phyloP scores from a whole-genome alignment of 257 asterid species.

The Przewalskia tangutica region DNA sequence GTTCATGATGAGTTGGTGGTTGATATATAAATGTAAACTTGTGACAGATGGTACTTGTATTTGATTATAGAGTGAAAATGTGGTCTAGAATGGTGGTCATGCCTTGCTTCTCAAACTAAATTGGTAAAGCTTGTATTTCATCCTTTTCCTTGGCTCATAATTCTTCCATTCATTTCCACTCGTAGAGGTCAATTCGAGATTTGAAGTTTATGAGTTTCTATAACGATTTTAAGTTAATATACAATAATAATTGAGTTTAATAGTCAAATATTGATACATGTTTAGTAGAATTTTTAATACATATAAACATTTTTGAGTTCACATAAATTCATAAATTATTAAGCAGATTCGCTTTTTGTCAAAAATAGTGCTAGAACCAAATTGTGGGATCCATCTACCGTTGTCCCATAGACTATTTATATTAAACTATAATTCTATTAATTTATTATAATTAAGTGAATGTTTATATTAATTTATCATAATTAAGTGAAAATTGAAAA shows the following conservation, averaged over 20 bases:
- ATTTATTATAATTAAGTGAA: background rate
- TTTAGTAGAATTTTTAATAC: too few relatives aligned
- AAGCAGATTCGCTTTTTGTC: too few relatives aligned
- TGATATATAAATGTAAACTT: background rate
- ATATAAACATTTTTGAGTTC: background rate
- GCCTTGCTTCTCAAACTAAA: too few relatives aligned
- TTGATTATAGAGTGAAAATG: too few relatives aligned
- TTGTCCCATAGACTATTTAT: too few relatives aligned
- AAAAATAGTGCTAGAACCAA: too few relatives aligned
- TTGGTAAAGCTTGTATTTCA: background rate
- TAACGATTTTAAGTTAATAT: background rate
- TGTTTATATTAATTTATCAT: too few relatives aligned
- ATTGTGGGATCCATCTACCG: too few relatives aligned
- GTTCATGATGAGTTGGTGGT: background rate
- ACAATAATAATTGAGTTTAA: background rate
- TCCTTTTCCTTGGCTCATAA: background rate
- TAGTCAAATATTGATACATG: too few relatives aligned
- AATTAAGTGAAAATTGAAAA: background rate
- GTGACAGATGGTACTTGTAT: too few relatives aligned
- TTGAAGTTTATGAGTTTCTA: background rate
- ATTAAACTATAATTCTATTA: too few relatives aligned
- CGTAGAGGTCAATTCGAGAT: background rate
- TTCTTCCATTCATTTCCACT: background rate
- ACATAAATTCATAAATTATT: too few relatives aligned
- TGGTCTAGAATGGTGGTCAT: background rate